phyloP scores from a whole-genome alignment of 164 flowering plant genomes.

The Magnolia officinalis region DNA sequence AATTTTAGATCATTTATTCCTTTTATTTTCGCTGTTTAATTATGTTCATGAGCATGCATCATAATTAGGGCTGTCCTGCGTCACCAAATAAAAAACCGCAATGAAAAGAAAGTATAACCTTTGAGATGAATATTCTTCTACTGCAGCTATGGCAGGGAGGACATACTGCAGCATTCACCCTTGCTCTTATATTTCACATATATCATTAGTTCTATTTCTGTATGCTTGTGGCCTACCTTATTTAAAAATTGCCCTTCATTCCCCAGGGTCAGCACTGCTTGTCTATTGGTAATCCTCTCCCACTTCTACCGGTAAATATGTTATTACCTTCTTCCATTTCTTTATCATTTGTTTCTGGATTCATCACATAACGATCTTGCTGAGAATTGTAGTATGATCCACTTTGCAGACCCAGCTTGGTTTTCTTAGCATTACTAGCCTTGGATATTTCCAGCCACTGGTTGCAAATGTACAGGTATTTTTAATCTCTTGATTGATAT shows the following conservation, averaged over 20 bases:
- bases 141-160: background rate
- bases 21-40: no score
- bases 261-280: constrained; percentile 92
- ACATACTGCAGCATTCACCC: no score
- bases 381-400: constrained; percentile 3
- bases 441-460: constrained; percentile 93
- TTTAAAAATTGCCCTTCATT: constrained; percentile 4
- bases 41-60: no score
- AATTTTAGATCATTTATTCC: no score
- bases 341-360: background rate
- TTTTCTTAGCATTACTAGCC: constrained; percentile 77
- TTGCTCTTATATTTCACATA: no score
- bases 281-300: constrained; percentile 82
- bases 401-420: constrained; percentile 66
- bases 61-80: no score
- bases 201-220: background rate
- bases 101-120: background rate
- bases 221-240: background rate
- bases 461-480: constrained; percentile 97
- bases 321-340: background rate
- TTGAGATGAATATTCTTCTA: background rate
- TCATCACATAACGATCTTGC: background rate
- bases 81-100: background rate
- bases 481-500: background rate
- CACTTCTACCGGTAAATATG: constrained; percentile 64